Percentiles rank a stretch among this genome's conserved stretches.
Conservation (phyloP, 2,329 filamentous ascomycete species). For the Cladobotryum protrusum region DNA sequence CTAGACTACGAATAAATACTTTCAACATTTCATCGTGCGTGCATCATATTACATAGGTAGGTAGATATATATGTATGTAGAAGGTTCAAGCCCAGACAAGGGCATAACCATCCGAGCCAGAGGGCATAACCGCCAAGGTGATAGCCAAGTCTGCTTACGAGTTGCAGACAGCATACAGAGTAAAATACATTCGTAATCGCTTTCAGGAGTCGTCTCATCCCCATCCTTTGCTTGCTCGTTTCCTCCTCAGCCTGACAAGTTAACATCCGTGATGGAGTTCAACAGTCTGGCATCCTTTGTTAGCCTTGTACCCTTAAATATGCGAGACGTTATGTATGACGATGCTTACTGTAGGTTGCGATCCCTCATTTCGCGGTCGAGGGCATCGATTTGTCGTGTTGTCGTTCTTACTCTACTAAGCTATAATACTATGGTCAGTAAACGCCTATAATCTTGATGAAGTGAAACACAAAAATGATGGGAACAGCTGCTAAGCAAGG, state of each 20-base stretch:
- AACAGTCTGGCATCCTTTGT: constrained; percentile 5
- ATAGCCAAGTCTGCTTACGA: not conserved
- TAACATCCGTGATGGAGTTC: constrained; percentile 14
- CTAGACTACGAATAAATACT: too few relatives aligned
- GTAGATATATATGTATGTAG: too few relatives aligned
- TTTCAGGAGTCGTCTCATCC: too few relatives aligned
- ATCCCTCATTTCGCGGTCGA: constrained; percentile 52
- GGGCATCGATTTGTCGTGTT: constrained; percentile 44
- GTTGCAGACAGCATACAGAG: too few relatives aligned
- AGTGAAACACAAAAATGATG: constrained; percentile 15
- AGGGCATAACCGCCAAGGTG: not conserved
- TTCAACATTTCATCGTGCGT: not conserved
- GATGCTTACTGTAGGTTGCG: constrained; percentile 43
- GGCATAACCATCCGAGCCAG: not conserved
- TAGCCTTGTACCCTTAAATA: not conserved
- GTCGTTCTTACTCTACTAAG: constrained; percentile 40
- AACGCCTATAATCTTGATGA: constrained; percentile 7
- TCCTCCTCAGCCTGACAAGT: constrained; percentile 5
- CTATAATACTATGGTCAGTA: constrained; percentile 24
- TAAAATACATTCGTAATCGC: too few relatives aligned
- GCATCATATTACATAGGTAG: not conserved
- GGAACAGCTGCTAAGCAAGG: constrained; percentile 36
- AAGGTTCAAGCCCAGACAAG: not conserved
- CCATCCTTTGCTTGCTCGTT: too few relatives aligned
- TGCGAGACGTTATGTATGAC: constrained; percentile 15